A percentile compares a stretch with the other conserved stretches of the same genome.
phyloP scores from a whole-genome alignment of 352 stramenopile genomes.

The Pythium insidiosum region DNA sequence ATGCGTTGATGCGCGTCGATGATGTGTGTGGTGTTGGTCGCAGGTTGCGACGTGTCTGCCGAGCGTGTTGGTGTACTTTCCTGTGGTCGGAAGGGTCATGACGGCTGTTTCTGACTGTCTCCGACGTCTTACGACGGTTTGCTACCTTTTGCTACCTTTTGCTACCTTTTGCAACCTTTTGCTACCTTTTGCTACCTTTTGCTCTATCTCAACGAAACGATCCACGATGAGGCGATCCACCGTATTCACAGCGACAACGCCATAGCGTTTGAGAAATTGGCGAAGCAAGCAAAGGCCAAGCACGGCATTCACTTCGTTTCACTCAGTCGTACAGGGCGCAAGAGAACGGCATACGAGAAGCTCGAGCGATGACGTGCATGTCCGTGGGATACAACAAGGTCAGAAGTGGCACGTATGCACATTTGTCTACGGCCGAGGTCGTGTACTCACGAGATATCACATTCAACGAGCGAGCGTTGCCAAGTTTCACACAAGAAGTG shows the following conservation, averaged over 20 bases:
- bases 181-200: too few species aligned
- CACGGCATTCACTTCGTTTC: constrained; percentile 5
- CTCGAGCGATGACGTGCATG: constrained; percentile 7
- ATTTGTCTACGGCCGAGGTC: constrained; percentile 1
- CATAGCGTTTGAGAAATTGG: constrained; percentile 9
- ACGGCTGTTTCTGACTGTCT: too few species aligned
- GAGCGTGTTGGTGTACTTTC: too few species aligned
- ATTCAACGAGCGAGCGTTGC: constrained; percentile 8
- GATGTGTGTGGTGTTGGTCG: too few species aligned
- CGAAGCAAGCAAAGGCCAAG: background rate
- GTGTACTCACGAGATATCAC: constrained; percentile 6
- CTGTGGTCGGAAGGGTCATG: too few species aligned
- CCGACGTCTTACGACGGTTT: too few species aligned
- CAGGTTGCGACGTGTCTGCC: too few species aligned
- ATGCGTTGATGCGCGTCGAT: too few species aligned
- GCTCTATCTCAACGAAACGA: background rate
- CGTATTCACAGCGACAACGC: constrained; percentile 5
- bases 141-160: too few species aligned
- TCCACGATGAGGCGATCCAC: constrained; percentile 1
- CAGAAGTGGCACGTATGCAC: constrained; percentile 4
- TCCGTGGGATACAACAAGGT: constrained; percentile 12
- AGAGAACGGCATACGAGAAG: constrained; percentile 6
- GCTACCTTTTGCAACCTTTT: too few species aligned
- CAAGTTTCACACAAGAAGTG: constrained; percentile 1
- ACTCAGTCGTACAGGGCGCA: constrained; percentile 3